These are phyloP conservation scores for Naganishia randhawae DNA, from an alignment of 768 basidiomycete genomes.

Conservation along the genomic window DNA sequence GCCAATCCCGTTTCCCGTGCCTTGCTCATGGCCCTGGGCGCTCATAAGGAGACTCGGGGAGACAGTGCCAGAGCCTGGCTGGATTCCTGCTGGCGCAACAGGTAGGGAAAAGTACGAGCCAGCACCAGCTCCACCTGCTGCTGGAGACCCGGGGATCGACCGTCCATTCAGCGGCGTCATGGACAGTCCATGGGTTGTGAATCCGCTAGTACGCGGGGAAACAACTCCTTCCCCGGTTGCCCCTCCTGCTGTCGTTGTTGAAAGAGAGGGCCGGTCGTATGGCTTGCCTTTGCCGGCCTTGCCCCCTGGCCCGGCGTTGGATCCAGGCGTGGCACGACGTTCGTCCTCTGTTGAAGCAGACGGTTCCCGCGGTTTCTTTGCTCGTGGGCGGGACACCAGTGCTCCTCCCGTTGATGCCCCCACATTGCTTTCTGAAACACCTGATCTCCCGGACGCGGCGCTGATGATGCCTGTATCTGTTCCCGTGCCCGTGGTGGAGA, in stretches of 20 bases:
- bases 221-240: conserved; percentile 2
- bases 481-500: conserved; percentile 35
- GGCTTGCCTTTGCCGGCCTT: conserved; percentile 24
- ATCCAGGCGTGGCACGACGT: not conserved
- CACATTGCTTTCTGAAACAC: not conserved
- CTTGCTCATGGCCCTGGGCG: not conserved
- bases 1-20: not conserved
- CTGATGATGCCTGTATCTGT: conserved; percentile 31
- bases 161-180: conserved; percentile 31
- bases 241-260: not conserved
- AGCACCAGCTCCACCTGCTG: not conserved
- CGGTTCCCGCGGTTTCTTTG: conserved; percentile 23
- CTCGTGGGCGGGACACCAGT: not conserved
- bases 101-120: conserved; percentile 1
- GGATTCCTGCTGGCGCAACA: not conserved
- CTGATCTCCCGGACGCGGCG: not conserved
- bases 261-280: conserved; percentile 24
- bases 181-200: conserved; percentile 24
- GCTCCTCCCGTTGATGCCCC: not conserved
- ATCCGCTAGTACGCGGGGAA: conserved; percentile 11
- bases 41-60: conserved; percentile 27
- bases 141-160: conserved; percentile 26
- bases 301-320: not conserved
- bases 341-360: conserved; percentile 31
- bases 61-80: conserved; percentile 25